Conservation (phyloP, 192 early-diverging fungal genomes). For the Gamsiella multidivaricata region DNA sequence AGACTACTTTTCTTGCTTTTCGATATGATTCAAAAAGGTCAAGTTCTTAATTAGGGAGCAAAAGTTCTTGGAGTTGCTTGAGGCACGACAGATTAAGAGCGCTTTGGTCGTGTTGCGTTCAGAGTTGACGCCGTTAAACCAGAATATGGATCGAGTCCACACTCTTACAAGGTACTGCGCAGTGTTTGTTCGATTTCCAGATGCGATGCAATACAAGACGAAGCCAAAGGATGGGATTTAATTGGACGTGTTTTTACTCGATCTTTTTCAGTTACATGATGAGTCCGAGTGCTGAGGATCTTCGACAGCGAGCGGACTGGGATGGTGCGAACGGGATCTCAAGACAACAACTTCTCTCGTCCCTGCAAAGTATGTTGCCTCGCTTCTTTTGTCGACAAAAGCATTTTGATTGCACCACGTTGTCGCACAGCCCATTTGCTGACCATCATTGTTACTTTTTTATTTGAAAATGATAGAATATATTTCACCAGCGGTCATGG, state of each 20-base stretch:
- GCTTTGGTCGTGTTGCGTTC: constrained; percentile 83
- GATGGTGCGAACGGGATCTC: constrained; percentile 81
- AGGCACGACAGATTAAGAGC: constrained; percentile 70
- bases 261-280: constrained; percentile 74
- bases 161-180: constrained; percentile 73
- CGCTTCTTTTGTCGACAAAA: neutral
- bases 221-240: constrained; percentile 8
- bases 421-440: neutral
- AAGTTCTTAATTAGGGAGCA: constrained; percentile 87
- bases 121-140: constrained; percentile 80
- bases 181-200: neutral
- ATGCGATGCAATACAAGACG: constrained; percentile 33
- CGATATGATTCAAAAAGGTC: constrained; percentile 40
- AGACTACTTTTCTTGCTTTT: constrained; percentile 2
- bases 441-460: neutral
- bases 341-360: constrained; percentile 66
- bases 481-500: constrained; percentile 85
- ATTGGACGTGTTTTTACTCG: neutral
- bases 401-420: neutral
- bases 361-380: constrained; percentile 71
- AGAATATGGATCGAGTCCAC: constrained; percentile 78
- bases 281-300: constrained; percentile 72
- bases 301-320: constrained; percentile 79
- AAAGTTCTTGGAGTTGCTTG: constrained; percentile 91
- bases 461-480: constrained; percentile 71